Percentiles rank a stretch among this genome's conserved stretches.
phyloP scores from a whole-genome alignment of 164 flowering plant species.

The Piper betle region DNA sequence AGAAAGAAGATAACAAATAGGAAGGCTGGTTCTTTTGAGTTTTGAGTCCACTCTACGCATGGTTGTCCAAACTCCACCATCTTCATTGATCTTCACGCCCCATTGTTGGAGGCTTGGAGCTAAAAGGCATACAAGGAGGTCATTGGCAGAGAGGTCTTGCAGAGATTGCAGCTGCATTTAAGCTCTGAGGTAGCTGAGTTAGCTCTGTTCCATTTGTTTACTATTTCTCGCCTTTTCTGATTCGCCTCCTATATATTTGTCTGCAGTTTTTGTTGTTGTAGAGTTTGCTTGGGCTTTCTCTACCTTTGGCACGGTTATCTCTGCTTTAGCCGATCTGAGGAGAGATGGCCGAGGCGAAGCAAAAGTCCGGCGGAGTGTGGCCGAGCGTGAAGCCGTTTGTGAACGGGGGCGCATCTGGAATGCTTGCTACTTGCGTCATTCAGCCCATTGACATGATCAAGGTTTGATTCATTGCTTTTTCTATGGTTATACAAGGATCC shows the following conservation, averaged over 20 bases:
- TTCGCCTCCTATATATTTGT: not conserved
- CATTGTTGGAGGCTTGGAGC: too few species aligned
- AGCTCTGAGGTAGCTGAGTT: too few species aligned
- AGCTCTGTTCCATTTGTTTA: not conserved
- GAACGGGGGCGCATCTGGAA: slow-evolving; percentile 48
- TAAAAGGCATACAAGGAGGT: too few species aligned
- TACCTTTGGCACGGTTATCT: not conserved
- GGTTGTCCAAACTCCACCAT: too few species aligned
- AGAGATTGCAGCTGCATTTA: not conserved
- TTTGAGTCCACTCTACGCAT: too few species aligned
- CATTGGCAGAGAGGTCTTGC: slow-evolving; percentile 13
- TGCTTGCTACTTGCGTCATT: too few species aligned
- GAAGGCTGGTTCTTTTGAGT: too few species aligned
- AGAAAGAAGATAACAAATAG: too few species aligned
- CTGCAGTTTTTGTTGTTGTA: not conserved
- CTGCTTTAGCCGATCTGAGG: not conserved
- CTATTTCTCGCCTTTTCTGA: not conserved
- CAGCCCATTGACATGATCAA: too few species aligned
- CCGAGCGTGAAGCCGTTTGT: slow-evolving; percentile 38
- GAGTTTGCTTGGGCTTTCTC: not conserved
- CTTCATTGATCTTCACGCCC: too few species aligned
- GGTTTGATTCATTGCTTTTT: too few species aligned
- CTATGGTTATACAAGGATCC: too few species aligned
- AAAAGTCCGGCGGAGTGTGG: slow-evolving; percentile 27
- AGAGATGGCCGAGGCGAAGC: slow-evolving; percentile 28